These are phyloP conservation scores for Candida ipomoeae DNA, from an alignment of 805 yeast species.

Conservation along the genomic window DNA sequence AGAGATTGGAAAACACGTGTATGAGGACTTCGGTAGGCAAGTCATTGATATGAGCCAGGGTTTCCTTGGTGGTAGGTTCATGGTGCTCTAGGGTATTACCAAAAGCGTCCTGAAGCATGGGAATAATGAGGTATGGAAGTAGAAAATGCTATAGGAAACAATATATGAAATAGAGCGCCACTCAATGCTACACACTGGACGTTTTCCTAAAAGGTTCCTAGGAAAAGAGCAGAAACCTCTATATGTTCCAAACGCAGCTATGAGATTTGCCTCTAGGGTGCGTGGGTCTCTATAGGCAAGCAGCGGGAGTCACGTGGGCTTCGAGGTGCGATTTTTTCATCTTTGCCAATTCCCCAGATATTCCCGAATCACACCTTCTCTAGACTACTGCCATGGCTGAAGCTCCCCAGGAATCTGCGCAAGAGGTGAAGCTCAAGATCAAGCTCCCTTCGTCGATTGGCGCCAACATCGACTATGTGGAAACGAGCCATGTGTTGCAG, in stretches of 20 bases:
- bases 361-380: not conserved
- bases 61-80: not conserved
- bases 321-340: conserved; percentile 3
- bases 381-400: conserved; percentile 14
- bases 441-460: conserved; percentile 18
- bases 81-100: conserved; percentile 19
- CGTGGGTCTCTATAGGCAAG: not conserved
- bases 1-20: conserved; percentile 42
- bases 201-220: not conserved
- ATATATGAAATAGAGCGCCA: not conserved
- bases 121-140: not conserved
- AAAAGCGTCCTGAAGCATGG: conserved; percentile 18
- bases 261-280: not conserved
- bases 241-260: not conserved
- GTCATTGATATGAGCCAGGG: conserved; percentile 21
- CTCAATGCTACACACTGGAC: not conserved
- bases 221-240: not conserved
- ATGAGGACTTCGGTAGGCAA: conserved; percentile 49
- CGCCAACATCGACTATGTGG: conserved; percentile 19
- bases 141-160: not conserved
- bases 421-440: conserved; percentile 21
- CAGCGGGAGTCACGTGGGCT: conserved; percentile 1
- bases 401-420: conserved; percentile 15
- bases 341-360: conserved; percentile 3
- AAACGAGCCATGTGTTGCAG: conserved; percentile 28